These are phyloP conservation scores for Cyberlindnera mycetangii DNA, from an alignment of 805 yeast species.

Conservation along the genomic window DNA sequence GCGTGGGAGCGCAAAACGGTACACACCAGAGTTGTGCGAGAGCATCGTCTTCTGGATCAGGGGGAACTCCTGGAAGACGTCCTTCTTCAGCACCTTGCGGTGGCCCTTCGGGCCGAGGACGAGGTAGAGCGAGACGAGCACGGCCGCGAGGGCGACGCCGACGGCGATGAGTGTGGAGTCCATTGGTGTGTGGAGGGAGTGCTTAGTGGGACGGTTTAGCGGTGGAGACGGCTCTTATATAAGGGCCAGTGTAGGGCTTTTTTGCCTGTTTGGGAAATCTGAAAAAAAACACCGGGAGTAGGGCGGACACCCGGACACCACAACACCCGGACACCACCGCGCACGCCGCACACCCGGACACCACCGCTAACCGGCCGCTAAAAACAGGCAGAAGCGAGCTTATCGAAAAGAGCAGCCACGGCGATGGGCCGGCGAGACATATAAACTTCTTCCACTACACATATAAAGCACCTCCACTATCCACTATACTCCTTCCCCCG, in stretches of 20 bases:
- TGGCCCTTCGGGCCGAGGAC: constrained; percentile 7
- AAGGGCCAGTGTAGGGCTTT: too few relatives aligned
- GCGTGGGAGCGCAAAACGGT: constrained; percentile 79
- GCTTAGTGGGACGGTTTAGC: too few relatives aligned
- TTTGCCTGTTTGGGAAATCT: background rate
- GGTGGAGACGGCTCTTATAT: background rate
- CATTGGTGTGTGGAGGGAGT: too few relatives aligned
- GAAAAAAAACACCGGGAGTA: background rate
- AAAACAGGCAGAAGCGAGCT: constrained; percentile 7
- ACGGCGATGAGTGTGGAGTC: constrained; percentile 6
- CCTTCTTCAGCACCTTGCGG: constrained; percentile 53
- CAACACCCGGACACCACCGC: background rate
- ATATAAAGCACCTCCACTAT: too few relatives aligned
- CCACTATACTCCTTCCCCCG: too few relatives aligned
- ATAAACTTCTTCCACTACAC: too few relatives aligned
- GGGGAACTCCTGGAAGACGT: constrained; percentile 74
- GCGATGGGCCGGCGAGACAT: too few relatives aligned
- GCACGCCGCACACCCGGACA: background rate
- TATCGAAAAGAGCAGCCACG: background rate
- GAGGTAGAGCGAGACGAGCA: constrained; percentile 11
- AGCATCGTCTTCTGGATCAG: constrained; percentile 72
- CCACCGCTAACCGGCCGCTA: background rate
- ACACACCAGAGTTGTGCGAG: constrained; percentile 77
- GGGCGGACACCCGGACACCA: background rate
- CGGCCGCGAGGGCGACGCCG: constrained; percentile 15